Evolutionary conservation across 768 basidiomycete genomes (phyloP).

Genomic region (Phlegmacium glaucopus): DNA sequence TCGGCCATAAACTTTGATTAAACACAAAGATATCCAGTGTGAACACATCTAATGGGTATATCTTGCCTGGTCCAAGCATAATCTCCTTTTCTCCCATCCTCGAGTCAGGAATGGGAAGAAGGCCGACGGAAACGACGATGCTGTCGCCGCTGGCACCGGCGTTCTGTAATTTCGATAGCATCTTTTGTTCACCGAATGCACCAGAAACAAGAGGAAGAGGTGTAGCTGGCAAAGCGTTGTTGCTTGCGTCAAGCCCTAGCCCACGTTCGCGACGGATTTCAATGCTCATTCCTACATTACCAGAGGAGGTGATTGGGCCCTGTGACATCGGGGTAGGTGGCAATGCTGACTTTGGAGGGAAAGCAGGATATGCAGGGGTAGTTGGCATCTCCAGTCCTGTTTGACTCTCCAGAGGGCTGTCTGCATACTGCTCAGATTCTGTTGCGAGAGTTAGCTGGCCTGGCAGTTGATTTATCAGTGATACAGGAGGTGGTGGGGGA

Average conservation of each 20-base stretch:
- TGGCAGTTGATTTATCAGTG: conserved; percentile 12
- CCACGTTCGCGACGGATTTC: conserved; percentile 67
- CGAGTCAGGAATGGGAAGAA: conserved; percentile 27
- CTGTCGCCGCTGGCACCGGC: conserved; percentile 45
- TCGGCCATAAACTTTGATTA: conserved; percentile 73
- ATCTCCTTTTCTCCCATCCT: conserved; percentile 15
- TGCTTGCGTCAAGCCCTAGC: conserved; percentile 27
- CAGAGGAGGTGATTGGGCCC: conserved; percentile 49
- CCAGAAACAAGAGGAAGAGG: conserved; percentile 52
- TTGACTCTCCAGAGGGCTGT: conserved; percentile 7
- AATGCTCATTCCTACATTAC: conserved; percentile 52
- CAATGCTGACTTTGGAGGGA: conserved; percentile 42
- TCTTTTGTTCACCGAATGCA: conserved; percentile 37
- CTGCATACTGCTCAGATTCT: conserved; percentile 13
- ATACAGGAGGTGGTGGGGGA: conserved; percentile 33
- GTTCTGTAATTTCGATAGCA: conserved; percentile 24
- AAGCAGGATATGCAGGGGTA: conserved; percentile 76
- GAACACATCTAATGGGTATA: conserved; percentile 74
- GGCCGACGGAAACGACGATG: conserved; percentile 68
- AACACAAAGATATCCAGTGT: conserved; percentile 86
- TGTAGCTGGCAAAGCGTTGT: conserved; percentile 40
- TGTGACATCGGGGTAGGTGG: conserved; percentile 55
- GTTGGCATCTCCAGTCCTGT: conserved; percentile 33
- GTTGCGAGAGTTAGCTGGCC: conserved; percentile 14
- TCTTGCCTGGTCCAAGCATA: conserved; percentile 37